These are phyloP conservation scores for Flaveria linearis DNA, from an alignment of 129 eudicot genomes.

Conservation along the genomic window DNA sequence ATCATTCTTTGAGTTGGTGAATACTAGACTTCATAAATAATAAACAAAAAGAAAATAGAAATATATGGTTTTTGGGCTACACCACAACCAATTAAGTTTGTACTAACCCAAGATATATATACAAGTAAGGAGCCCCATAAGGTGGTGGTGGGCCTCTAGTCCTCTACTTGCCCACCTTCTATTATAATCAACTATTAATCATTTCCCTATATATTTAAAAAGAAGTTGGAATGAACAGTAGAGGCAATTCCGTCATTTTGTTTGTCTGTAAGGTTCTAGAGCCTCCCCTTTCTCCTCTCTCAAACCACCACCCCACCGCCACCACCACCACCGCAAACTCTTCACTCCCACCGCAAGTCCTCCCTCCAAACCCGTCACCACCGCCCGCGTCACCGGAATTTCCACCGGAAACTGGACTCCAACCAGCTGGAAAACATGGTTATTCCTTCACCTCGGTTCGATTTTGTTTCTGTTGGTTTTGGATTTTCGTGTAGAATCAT, in stretches of 20 bases:
- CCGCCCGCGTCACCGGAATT: conserved; percentile 41
- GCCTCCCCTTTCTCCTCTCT: too few relatives aligned
- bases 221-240: too few relatives aligned
- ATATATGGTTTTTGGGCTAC: not conserved
- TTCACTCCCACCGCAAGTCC: conserved; percentile 24
- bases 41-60: not conserved
- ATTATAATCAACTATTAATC: too few relatives aligned
- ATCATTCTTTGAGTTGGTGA: too few relatives aligned
- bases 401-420: conserved; percentile 48
- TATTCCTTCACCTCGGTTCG: too few relatives aligned
- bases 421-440: conserved; percentile 38
- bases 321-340: conserved; percentile 27
- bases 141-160: not conserved
- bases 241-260: too few relatives aligned
- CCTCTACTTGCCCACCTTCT: too few relatives aligned
- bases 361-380: conserved; percentile 34
- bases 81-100: not conserved
- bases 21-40: too few relatives aligned
- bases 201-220: too few relatives aligned
- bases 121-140: not conserved
- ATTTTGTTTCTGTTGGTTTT: too few relatives aligned
- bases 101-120: not conserved
- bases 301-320: conserved; percentile 12
- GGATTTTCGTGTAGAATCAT: too few relatives aligned
- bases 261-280: too few relatives aligned